A percentile compares a stretch with the other conserved stretches of the same genome.
These are phyloP conservation scores for Trichoderma afroharzianum DNA, from an alignment of 2,329 filamentous ascomycete genomes.

Conservation along the genomic window DNA sequence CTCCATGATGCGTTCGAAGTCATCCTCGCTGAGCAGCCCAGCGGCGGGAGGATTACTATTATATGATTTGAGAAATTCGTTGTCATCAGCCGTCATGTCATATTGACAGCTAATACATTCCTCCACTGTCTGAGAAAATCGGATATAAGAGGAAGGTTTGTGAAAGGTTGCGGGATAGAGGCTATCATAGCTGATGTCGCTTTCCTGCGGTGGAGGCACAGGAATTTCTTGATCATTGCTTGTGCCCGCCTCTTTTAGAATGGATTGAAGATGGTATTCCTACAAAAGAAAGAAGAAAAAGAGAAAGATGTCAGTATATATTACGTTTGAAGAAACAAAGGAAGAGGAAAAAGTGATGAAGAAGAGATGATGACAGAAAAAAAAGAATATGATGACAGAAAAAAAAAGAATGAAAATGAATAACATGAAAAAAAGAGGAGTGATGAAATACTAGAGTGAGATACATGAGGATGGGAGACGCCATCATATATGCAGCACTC, in stretches of 20 bases:
- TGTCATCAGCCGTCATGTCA: conserved; percentile 91
- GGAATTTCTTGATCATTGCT: conserved; percentile 61
- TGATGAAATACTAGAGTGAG: neutral
- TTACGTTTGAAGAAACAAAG: neutral
- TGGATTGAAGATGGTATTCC: conserved; percentile 95
- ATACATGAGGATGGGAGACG: neutral
- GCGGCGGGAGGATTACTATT: conserved; percentile 69
- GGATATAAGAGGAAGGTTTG: conserved; percentile 89
- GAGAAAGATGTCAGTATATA: neutral
- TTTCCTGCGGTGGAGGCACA: conserved; percentile 61
- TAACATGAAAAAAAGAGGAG: neutral
- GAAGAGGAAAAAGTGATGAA: neutral
- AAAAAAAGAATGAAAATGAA: neutral
- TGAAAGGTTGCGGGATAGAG: conserved; percentile 77
- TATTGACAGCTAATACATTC: conserved; percentile 88
- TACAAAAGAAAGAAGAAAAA: conserved; percentile 35
- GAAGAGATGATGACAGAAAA: neutral
- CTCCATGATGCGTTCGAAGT: conserved; percentile 92
- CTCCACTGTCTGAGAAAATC: conserved; percentile 96
- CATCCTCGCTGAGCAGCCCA: conserved; percentile 75
- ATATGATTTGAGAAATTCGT: conserved; percentile 75
- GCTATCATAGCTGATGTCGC: conserved; percentile 76
- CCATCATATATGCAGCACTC: neutral
- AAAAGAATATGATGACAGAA: neutral
- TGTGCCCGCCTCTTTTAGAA: conserved; percentile 55